Percentiles rank a stretch among this genome's conserved stretches.
Conservation (phyloP, 2,329 filamentous ascomycete species). For the Tolypocladium guangdongense region DNA sequence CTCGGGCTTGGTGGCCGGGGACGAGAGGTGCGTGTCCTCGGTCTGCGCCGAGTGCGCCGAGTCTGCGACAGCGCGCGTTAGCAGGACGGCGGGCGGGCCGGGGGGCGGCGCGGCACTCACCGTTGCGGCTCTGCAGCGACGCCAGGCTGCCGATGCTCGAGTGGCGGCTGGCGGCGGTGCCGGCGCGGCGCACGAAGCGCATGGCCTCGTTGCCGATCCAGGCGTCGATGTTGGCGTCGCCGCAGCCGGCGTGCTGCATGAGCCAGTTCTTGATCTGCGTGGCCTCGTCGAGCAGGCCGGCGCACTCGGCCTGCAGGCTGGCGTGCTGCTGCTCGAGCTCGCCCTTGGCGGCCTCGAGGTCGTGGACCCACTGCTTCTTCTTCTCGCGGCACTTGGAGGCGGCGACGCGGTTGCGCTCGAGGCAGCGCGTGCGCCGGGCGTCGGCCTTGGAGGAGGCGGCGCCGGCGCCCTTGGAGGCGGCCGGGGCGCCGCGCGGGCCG, state of each 20-base stretch:
- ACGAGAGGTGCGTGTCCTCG: not conserved
- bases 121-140: not conserved
- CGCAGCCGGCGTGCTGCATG: constrained; percentile 41
- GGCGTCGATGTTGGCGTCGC: constrained; percentile 39
- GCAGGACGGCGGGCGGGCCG: not conserved
- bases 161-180: not conserved
- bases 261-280: constrained; percentile 37
- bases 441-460: not conserved
- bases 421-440: constrained; percentile 39
- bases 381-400: constrained; percentile 67
- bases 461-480: not conserved
- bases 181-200: constrained; percentile 28
- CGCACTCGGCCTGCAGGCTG: constrained; percentile 31
- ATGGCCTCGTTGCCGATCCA: constrained; percentile 43
- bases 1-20: not conserved
- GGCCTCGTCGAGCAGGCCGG: constrained; percentile 31
- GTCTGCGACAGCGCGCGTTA: not conserved
- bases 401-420: constrained; percentile 61
- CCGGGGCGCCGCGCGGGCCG: not conserved
- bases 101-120: not conserved
- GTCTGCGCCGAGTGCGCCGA: not conserved
- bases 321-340: constrained; percentile 32
- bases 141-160: constrained; percentile 3
- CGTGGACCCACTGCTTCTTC: constrained; percentile 42
- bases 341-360: constrained; percentile 35